A percentile compares a stretch with the other conserved stretches of the same genome.
These are phyloP conservation scores for Saxophila tyrrhenica DNA, from an alignment of 495 filamentous ascomycete genomes.

Conservation along the genomic window DNA sequence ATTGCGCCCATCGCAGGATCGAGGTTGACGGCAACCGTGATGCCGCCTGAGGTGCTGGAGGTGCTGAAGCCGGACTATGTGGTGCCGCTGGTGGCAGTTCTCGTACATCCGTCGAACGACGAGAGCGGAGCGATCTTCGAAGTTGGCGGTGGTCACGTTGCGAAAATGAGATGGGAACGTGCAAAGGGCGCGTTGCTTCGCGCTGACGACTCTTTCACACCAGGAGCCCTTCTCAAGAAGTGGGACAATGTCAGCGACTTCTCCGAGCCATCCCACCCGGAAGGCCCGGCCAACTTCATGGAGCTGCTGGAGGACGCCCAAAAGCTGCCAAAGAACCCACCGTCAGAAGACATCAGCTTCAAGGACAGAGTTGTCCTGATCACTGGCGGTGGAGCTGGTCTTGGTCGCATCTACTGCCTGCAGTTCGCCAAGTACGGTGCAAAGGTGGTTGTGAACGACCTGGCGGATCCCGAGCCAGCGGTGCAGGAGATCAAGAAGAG, in stretches of 20 bases:
- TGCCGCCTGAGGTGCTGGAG: constrained; percentile 87
- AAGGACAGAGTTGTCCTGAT: constrained; percentile 84
- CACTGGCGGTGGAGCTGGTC: constrained; percentile 84
- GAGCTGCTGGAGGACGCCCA: constrained; percentile 72
- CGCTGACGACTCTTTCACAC: constrained; percentile 77
- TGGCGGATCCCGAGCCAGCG: constrained; percentile 82
- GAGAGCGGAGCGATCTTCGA: constrained; percentile 90
- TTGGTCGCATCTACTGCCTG: constrained; percentile 85
- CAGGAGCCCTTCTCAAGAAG: constrained; percentile 73
- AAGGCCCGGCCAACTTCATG: constrained; percentile 83
- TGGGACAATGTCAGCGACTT: constrained; percentile 86
- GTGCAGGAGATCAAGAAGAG: constrained; percentile 84
- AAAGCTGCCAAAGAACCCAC: constrained; percentile 54
- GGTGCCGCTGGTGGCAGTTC: constrained; percentile 80
- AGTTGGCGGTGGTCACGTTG: constrained; percentile 82
- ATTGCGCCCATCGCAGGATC: constrained; percentile 94
- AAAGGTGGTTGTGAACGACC: constrained; percentile 86
- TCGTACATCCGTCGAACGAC: constrained; percentile 78
- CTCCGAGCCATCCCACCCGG: constrained; percentile 71
- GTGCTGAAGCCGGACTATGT: constrained; percentile 92
- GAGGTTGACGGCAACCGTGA: constrained; percentile 95
- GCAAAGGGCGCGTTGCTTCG: constrained; percentile 84
- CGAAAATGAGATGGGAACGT: constrained; percentile 93
- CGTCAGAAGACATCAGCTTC: constrained; percentile 73
- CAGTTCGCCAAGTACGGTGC: constrained; percentile 86